Evolutionary conservation across 2,329 filamentous ascomycete genomes (phyloP), one percentile per base, ranked within the genome.

Genomic region (Cordyceps javanica): DNA sequence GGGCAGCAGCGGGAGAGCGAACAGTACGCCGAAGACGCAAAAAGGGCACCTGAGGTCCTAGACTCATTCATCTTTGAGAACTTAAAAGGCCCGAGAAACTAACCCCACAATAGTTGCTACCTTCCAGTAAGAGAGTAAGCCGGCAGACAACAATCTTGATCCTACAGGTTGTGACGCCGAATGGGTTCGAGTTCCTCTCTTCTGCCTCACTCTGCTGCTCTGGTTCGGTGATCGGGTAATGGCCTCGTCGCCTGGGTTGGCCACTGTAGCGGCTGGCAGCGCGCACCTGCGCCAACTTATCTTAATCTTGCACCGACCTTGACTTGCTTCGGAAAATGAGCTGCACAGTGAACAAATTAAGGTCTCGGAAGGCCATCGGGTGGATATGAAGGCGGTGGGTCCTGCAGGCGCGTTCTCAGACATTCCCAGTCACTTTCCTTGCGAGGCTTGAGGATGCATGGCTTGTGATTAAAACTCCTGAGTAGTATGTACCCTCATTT

Each of bases 111-210:
- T 23, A 44, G 38, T 42, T 50, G 36, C 46, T 19, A 57, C 55
- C 55, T 57, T 57, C 55, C 55, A 14, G 39, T 32, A 55, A 21
- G 23, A 55, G 53, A 48, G 42, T 48, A 55, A 55, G 53, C 44
- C 32, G 42, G n/a, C 41, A 39, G 30, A 48, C 39, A 32, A 28
- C 23, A 13, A 7, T 9, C 23, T 25, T 23, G 11, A 48, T 21
- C 32, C 34, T 36, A 16, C 25, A 23, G 30, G 41, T 21, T 49
- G 28, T 46, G 7, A 30, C n/a, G 25, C 23, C 23, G 32, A 34
- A 30, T 56, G 42, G 7, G 6, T 19, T 41, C 23, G n/a, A 6
- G 13, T 30, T 44, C 25, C 38, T 41, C 11, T 26, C 11, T 10
- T 14, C 26, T 23, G 3, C 4, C 23, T 30, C 19, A 16, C 5